Evolutionary conservation across 768 basidiomycete species (phyloP).

Genomic region (Lactarius sp.): DNA sequence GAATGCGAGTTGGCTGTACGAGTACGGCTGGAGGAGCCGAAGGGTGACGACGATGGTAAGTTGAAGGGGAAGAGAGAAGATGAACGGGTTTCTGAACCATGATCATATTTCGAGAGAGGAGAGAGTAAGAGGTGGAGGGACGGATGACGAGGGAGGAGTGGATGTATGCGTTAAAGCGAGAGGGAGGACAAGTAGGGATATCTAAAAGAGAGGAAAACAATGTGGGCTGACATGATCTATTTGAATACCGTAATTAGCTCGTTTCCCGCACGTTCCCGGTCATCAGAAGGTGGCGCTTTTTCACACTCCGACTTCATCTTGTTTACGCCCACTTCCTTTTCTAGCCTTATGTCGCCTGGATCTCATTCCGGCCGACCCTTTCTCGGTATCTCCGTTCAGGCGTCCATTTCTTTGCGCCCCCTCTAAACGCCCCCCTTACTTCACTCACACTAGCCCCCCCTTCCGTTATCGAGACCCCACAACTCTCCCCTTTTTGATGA

Average conservation of each 20-base stretch:
- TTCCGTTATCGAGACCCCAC: slow-evolving; percentile 22
- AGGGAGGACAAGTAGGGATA: slow-evolving; percentile 15
- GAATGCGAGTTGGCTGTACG: slow-evolving; percentile 67
- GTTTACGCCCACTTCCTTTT: slow-evolving; percentile 14
- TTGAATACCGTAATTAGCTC: slow-evolving; percentile 6
- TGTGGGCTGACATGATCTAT: slow-evolving; percentile 19
- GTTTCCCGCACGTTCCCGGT: slow-evolving; percentile 3
- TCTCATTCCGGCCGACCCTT: not conserved
- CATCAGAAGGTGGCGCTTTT: slow-evolving; percentile 24
- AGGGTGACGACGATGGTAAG: slow-evolving; percentile 55
- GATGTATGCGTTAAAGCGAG: slow-evolving; percentile 28
- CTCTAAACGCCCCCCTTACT: not conserved
- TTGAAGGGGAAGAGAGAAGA: slow-evolving; percentile 29
- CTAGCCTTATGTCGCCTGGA: slow-evolving; percentile 15
- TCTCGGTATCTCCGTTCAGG: slow-evolving; percentile 18
- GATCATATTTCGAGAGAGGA: slow-evolving; percentile 34
- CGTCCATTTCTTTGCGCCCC: slow-evolving; percentile 3
- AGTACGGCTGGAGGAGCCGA: slow-evolving; percentile 65
- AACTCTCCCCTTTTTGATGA: not conserved
- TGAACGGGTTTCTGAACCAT: slow-evolving; percentile 39
- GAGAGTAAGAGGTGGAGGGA: not conserved
- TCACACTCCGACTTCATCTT: slow-evolving; percentile 17
- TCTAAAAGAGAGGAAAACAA: not conserved
- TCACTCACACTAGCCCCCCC: not conserved
- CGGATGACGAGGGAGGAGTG: slow-evolving; percentile 22